Evolutionary conservation across 2,329 filamentous ascomycete species (phyloP), one percentile per base, ranked within the genome.

Genomic region (Balansia obtecta): DNA sequence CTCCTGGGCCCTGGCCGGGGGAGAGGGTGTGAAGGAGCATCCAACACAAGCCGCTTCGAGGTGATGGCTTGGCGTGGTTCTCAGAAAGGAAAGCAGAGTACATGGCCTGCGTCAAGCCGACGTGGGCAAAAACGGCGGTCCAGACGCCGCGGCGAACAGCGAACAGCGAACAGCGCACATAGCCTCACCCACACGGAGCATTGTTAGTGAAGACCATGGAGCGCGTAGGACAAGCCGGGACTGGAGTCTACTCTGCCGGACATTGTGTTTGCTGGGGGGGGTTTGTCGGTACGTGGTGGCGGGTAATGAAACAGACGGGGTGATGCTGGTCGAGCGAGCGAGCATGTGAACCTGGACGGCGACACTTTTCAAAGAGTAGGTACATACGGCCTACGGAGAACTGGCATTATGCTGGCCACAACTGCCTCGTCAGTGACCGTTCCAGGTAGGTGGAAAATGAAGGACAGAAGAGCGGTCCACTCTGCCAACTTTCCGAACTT

Each of bases 301-400:
- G 39, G 7, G 32, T 46, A 49, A 56, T 56, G 57, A 58, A 58
- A 59, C 57, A 53, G 42, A 59, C 57, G 52, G 44, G 45, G 55
- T 55, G 57, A 56, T 55, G 54, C 53, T 32, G 13, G 37, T 4
- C 37, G 18, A 6, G 18, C 18, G 27, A 27, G 27, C 7, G 27
- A 8, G 8, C 27, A 8, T 7, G 27, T 27, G 27, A 8, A 27
- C 27, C 4, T 27, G 27, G 27, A 27, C 27, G 27, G 27, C 27
- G 27, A n/a, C 27, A 20, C 34, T 42, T 41, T 41, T 27, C 27
- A 27, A 27, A 27, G n/a, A n/a, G n/a, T n/a, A n/a, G n/a, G 27
- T 27, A 27, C 27, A 27, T 22, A 22, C 20, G 20, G 20, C 27
- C 5, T 27, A 27, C 27, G 4, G 27, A 27, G 11, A 27, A 32